Conservation (phyloP, 106 monocot genomes). For the Apostasia ramifera region DNA sequence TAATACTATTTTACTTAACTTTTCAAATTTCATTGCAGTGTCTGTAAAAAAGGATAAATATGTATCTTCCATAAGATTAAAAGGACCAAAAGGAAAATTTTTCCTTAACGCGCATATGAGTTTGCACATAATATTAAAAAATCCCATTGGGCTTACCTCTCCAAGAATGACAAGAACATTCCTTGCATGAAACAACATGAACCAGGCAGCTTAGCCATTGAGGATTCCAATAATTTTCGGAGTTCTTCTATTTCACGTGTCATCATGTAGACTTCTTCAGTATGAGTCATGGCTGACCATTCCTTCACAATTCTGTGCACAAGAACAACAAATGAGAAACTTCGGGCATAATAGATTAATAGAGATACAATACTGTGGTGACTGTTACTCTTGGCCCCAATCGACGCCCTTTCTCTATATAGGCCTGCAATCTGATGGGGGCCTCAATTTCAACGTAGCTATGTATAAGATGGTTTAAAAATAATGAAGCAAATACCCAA, state of each 20-base stretch:
- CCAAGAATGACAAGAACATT: conserved; percentile 44
- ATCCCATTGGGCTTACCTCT: conserved; percentile 15
- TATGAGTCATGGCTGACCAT: conserved; percentile 37
- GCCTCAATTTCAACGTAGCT: background rate
- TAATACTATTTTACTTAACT: too few species aligned
- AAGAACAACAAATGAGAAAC: background rate
- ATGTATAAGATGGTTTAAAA: background rate
- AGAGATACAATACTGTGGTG: too few species aligned
- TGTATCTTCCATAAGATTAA: too few species aligned
- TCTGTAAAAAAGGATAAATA: too few species aligned
- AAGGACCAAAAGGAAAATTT: too few species aligned
- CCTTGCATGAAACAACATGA: conserved; percentile 50
- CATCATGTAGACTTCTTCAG: conserved; percentile 73
- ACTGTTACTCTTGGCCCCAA: background rate
- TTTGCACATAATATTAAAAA: too few species aligned
- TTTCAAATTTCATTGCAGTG: too few species aligned
- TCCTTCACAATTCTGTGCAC: conserved; percentile 27
- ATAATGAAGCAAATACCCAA: background rate
- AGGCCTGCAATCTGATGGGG: background rate
- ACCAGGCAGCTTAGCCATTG: conserved; percentile 27
- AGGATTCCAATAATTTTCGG: conserved; percentile 22
- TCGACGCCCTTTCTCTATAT: background rate
- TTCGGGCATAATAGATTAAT: background rate
- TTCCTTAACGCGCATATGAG: too few species aligned
- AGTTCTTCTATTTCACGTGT: conserved; percentile 34